Conservation (phyloP, 805 yeast genomes). For the Alloascoidea africana region DNA sequence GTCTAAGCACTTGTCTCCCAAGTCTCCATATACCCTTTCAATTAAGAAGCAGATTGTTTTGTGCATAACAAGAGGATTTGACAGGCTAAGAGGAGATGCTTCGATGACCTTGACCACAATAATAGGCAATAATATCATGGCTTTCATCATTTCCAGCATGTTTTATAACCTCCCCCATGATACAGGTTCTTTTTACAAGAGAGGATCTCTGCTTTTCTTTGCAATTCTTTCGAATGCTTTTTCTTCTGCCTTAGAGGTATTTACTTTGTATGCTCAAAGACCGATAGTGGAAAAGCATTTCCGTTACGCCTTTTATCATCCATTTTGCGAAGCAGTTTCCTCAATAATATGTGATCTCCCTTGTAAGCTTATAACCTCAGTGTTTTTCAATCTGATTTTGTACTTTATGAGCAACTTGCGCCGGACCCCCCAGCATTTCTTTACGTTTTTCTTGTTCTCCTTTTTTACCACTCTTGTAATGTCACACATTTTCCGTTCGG, state of each 20-base stretch:
- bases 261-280: slow-evolving; percentile 31
- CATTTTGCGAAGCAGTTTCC: slow-evolving; percentile 60
- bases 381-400: slow-evolving; percentile 29
- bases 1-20: slow-evolving; percentile 11
- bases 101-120: slow-evolving; percentile 30
- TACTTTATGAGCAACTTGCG: slow-evolving; percentile 44
- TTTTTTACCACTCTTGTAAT: slow-evolving; percentile 29
- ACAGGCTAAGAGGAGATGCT: slow-evolving; percentile 40
- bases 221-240: slow-evolving; percentile 46
- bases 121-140: slow-evolving; percentile 33
- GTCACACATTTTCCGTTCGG: slow-evolving; percentile 34
- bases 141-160: slow-evolving; percentile 48
- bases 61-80: too few relatives aligned
- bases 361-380: slow-evolving; percentile 30
- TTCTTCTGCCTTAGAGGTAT: slow-evolving; percentile 39
- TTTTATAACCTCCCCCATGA: slow-evolving; percentile 33
- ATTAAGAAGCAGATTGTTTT: slow-evolving; percentile 20
- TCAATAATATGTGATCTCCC: slow-evolving; percentile 49
- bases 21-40: not conserved
- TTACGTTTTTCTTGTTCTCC: slow-evolving; percentile 31
- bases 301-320: slow-evolving; percentile 55
- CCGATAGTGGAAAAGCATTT: slow-evolving; percentile 58
- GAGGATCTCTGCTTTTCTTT: slow-evolving; percentile 52
- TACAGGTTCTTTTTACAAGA: slow-evolving; percentile 43
- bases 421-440: slow-evolving; percentile 35